Evolutionary conservation across 148 eudicot genomes (phyloP).

Genomic region (Silene conica): DNA sequence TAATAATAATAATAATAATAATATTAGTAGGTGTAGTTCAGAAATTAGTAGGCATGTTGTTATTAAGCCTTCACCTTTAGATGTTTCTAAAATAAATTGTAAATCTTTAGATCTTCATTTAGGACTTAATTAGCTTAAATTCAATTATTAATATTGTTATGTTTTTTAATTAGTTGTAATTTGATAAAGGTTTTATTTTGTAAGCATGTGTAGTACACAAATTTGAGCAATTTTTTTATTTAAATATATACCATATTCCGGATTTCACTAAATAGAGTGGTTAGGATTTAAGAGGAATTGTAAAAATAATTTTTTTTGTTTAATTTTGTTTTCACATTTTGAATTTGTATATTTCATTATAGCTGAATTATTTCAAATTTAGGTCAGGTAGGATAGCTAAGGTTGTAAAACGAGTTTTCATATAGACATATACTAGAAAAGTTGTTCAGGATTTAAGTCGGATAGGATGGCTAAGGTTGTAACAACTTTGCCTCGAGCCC

Average conservation of each 20-base stretch:
- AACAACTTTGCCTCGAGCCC: too few relatives aligned
- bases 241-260: too few relatives aligned
- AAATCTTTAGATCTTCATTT: slow-evolving; percentile 64
- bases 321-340: too few relatives aligned
- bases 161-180: neutral
- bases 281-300: too few relatives aligned
- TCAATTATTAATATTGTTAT: neutral
- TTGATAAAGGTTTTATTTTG: neutral
- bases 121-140: slow-evolving; percentile 40
- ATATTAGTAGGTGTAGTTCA: slow-evolving; percentile 20
- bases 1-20: neutral
- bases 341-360: too few relatives aligned
- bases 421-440: too few relatives aligned
- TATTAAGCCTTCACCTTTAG: slow-evolving; percentile 23
- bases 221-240: neutral
- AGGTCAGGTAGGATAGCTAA: neutral
- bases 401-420: too few relatives aligned
- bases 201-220: neutral
- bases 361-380: too few relatives aligned
- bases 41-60: slow-evolving; percentile 20
- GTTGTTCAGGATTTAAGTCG: too few relatives aligned
- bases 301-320: too few relatives aligned
- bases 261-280: too few relatives aligned
- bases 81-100: slow-evolving; percentile 31
- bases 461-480: too few relatives aligned